Evolutionary conservation across 202 grass and related monocot genomes (phyloP), one percentile per base, ranked within the genome.

Genomic region (Schoenoplectus tabernaemontani): DNA sequence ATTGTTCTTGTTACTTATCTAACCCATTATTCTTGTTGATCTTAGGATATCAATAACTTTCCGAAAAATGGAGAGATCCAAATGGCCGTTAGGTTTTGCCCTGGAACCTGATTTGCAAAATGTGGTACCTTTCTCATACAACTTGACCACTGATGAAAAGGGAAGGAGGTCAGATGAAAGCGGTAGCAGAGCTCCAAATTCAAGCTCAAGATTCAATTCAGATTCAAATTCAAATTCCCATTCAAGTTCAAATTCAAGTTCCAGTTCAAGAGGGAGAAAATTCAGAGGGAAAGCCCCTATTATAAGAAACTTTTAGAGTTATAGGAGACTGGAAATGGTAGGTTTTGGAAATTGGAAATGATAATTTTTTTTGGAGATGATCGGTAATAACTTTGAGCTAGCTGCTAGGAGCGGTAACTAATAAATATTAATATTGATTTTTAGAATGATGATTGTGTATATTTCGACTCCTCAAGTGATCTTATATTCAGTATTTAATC

Each of bases 21-120:
- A 56, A 56, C 16, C 34, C 59, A 6, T 24, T 13, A 7, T 51
- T 64, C 56, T 79, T 79, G 76, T 64, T 34, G 74, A 79, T 16
- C 65, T 56, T 82, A 98, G 95, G 88, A 92, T 98, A 61, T 98
- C 95, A 4, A 94, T 98, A 75, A 98, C 95, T 66, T 98, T 98
- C 78, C 89, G 95, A 78, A 98, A 90, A 80, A 98, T 98, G 95
- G 87, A 98, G 66, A 89, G 84, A 67, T 71, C 59, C 38, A 98
- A 94, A 81, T 87, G 76, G 20, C 95, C 91, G 36, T 82, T 86
- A 15, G 44, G 46, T 78, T 92, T 92, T 78, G 62, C 76, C 62
- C 84, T 87, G 38, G 95, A 98, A 32, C 88, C 91, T 4, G 95
- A 98, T 77, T 78, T 94, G 53, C 57, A 88, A 76, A 89, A 86